Conservation (phyloP, 2,329 filamentous ascomycete species). For the Orbilia blumenaviensis region DNA sequence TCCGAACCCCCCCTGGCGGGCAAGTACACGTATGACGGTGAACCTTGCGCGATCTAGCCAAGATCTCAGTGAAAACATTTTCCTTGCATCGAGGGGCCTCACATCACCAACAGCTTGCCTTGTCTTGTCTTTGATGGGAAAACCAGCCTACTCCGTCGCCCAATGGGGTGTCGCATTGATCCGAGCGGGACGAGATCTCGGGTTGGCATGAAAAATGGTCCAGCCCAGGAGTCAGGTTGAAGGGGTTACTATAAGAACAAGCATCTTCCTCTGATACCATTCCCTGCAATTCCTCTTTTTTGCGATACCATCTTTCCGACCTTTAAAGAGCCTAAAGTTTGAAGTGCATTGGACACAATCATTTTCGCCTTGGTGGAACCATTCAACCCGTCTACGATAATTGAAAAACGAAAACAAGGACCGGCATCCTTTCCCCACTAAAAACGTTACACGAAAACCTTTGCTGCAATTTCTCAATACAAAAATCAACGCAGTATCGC, state of each 20-base stretch:
- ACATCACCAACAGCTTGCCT: conserved; percentile 14
- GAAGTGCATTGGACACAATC: conserved; percentile 36
- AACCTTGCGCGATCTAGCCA: conserved; percentile 17
- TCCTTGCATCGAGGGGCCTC: conserved; percentile 7
- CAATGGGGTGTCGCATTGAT: conserved; percentile 39
- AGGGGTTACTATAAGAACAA: conserved; percentile 31
- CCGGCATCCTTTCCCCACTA: conserved; percentile 27
- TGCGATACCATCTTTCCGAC: conserved; percentile 2
- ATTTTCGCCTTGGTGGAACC: conserved; percentile 23
- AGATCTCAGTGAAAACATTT: conserved; percentile 16
- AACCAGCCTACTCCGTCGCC: conserved; percentile 17
- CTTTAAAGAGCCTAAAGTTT: not conserved
- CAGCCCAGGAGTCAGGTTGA: conserved; percentile 19
- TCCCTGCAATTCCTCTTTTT: conserved; percentile 19
- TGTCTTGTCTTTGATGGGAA: conserved; percentile 28
- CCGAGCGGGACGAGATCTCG: conserved; percentile 43
- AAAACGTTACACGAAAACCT: conserved; percentile 41
- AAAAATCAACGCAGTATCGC: conserved; percentile 9
- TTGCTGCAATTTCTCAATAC: not conserved
- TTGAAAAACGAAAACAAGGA: conserved; percentile 33
- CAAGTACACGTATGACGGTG: conserved; percentile 44
- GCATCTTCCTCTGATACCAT: not conserved
- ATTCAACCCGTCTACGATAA: conserved; percentile 31
- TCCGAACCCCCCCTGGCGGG: conserved; percentile 3
- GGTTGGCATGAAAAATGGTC: not conserved